Base-by-base conservation (phyloP, 805 yeast species). In the Wickerhamomyces hampshirensis region DNA sequence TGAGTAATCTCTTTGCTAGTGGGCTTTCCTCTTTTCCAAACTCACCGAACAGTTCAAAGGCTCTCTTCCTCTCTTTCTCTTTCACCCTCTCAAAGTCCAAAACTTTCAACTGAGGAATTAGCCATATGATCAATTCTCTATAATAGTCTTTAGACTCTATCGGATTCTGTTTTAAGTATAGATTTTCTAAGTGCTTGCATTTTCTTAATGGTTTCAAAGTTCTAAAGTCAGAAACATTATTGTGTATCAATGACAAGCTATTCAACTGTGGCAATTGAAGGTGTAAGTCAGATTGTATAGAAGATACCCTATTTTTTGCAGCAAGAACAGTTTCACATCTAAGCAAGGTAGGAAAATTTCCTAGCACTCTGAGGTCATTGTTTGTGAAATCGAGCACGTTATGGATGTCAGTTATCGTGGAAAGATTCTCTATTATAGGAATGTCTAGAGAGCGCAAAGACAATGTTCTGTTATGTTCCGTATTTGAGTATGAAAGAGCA, bases 331-430 rank as follows among this genome's bases (percentile, higher is more conserved):
- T 72, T 30, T 67, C 68, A 34, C 73, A 50, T 27, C 67, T 69
- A 23, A 37, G 33, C 28, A 71, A 51, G n/a, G 33, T 29, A 0
- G 80, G 85, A 26, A 73, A 65, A 50, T 63, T 66, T 2, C 12
- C 71, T 5, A 91, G 46, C 3, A 65, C 66, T 1, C 68, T 58
- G n/a, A 91, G 60, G 23, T 75, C 80, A 58, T 91, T 91, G 51
- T 82, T 80, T 1, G 91, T 75, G 23, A 91, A 53, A 55, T 91
- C 97, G 3, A 91, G 59, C 12, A 69, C 75, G 41, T 69, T 80
- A 23, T 43, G 37, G 28, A 51, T 62, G 54, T 69, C 75, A 36
- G 51, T 56, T 1, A 68, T 51, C 4, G 56, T 60, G 2, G 67
- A 66, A 2, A 75, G 47, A 35, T 66, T 65, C 38, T 71, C 79